phyloP scores from a whole-genome alignment of 2,329 filamentous ascomycete species.

The Sclerotiophoma versabilis region DNA sequence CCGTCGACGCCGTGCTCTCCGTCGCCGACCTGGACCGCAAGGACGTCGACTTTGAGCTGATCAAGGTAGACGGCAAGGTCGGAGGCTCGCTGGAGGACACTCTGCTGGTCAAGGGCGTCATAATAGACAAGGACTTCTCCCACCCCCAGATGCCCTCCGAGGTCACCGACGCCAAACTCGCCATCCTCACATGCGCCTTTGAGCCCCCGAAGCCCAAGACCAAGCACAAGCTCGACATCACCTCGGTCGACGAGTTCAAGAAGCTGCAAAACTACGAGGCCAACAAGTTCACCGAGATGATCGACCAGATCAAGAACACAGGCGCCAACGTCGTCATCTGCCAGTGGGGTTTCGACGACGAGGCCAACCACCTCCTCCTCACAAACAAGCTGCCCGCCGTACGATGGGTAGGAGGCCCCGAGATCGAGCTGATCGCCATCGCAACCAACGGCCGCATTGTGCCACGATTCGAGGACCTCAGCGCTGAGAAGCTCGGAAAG shows the following conservation, averaged over 20 bases:
- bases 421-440: slow-evolving; percentile 98
- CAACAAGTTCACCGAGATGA: slow-evolving; percentile 98
- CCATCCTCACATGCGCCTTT: slow-evolving; percentile 96
- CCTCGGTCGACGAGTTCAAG: slow-evolving; percentile 96
- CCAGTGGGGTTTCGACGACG: slow-evolving; percentile 99
- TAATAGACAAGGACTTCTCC: slow-evolving; percentile 99
- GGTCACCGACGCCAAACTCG: slow-evolving; percentile 93
- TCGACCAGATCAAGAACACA: slow-evolving; percentile 95
- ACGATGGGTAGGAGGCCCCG: slow-evolving; percentile 95
- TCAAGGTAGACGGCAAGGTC: slow-evolving; percentile 99
- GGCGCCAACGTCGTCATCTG: slow-evolving; percentile 98
- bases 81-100: slow-evolving; percentile 93
- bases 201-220: slow-evolving; percentile 99
- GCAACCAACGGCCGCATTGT: slow-evolving; percentile 98
- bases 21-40: slow-evolving; percentile 95
- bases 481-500: slow-evolving; percentile 84
- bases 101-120: slow-evolving; percentile 94
- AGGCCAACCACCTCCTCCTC: slow-evolving; percentile 95
- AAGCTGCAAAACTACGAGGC: slow-evolving; percentile 95
- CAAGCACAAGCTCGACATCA: slow-evolving; percentile 99
- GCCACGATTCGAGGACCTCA: slow-evolving; percentile 94
- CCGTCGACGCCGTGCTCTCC: slow-evolving; percentile 94
- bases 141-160: slow-evolving; percentile 99
- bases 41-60: slow-evolving; percentile 98
- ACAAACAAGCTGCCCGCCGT: slow-evolving; percentile 97